A percentile compares a stretch with the other conserved stretches of the same genome.
Evolutionary conservation across 495 filamentous ascomycete genomes (phyloP).

Genomic region (Neurospora sp.): DNA sequence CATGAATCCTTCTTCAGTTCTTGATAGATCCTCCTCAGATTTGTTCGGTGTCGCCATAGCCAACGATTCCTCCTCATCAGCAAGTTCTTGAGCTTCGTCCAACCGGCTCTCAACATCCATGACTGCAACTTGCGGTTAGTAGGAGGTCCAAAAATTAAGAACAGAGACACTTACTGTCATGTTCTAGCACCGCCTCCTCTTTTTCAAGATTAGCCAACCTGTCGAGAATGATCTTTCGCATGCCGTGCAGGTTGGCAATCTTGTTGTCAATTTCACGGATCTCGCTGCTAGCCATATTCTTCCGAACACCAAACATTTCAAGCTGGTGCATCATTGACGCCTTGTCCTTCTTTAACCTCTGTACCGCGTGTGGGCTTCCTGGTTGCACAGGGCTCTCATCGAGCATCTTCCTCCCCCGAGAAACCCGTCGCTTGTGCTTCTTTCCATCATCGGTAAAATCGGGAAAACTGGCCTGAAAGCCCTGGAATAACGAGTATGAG

Average conservation of each 20-base stretch:
- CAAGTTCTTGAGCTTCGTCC: constrained; percentile 71
- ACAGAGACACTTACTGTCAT: constrained; percentile 53
- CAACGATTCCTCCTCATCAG: constrained; percentile 56
- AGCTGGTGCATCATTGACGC: constrained; percentile 65
- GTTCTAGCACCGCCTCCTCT: constrained; percentile 83
- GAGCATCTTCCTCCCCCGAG: constrained; percentile 64
- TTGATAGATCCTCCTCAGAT: constrained; percentile 42
- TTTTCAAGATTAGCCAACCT: constrained; percentile 82
- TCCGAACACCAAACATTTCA: constrained; percentile 85
- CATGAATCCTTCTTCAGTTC: constrained; percentile 72
- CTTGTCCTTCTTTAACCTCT: constrained; percentile 67
- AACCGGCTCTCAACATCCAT: constrained; percentile 75
- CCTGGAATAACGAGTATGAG: constrained; percentile 87
- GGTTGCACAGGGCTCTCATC: constrained; percentile 45
- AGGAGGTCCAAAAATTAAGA: background rate
- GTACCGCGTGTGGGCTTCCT: constrained; percentile 49
- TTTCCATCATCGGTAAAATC: constrained; percentile 58
- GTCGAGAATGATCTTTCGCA: constrained; percentile 89
- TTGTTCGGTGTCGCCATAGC: constrained; percentile 42
- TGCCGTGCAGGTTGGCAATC: constrained; percentile 83
- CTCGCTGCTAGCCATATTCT: constrained; percentile 95
- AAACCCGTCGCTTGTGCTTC: constrained; percentile 57
- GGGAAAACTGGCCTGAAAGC: constrained; percentile 84
- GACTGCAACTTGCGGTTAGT: constrained; percentile 40
- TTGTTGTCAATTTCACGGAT: constrained; percentile 96